Conservation (phyloP, 441 rosid species). For the Mallotus repandus region DNA sequence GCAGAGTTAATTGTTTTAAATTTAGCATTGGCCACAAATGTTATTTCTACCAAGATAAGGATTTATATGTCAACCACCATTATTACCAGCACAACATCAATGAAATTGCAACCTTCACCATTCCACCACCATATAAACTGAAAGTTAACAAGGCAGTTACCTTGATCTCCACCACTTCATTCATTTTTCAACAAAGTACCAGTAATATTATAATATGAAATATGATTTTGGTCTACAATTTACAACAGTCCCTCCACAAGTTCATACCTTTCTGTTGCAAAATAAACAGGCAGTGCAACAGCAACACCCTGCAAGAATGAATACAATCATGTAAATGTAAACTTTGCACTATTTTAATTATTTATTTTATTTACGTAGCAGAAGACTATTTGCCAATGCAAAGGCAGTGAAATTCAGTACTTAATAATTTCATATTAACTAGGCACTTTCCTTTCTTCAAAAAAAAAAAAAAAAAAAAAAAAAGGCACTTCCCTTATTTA, state of each 20-base stretch:
- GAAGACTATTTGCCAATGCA: constrained; percentile 6
- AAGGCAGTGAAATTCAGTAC: constrained; percentile 6
- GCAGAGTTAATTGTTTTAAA: background rate
- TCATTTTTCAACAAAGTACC: background rate
- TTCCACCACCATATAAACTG: no score
- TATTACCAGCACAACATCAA: background rate
- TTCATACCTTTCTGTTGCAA: constrained; percentile 91
- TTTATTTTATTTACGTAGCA: background rate
- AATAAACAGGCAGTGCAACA: constrained; percentile 95
- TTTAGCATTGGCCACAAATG: background rate
- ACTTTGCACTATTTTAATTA: background rate
- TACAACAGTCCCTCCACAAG: constrained; percentile 6
- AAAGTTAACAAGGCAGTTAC: background rate
- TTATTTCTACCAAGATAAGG: background rate
- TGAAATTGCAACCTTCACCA: background rate
- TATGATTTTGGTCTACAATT: background rate
- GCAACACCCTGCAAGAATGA: constrained; percentile 75
- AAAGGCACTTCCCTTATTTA: background rate
- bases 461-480: no score
- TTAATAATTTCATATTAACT: background rate
- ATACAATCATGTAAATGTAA: constrained; percentile 16
- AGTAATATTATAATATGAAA: background rate
- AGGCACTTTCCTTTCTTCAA: no score
- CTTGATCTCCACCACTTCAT: constrained; percentile 2
- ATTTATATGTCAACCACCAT: background rate